Percentiles rank a stretch among this genome's conserved stretches.
These are phyloP conservation scores for Starmerella powellii DNA, from an alignment of 805 yeast species.

Conservation along the genomic window DNA sequence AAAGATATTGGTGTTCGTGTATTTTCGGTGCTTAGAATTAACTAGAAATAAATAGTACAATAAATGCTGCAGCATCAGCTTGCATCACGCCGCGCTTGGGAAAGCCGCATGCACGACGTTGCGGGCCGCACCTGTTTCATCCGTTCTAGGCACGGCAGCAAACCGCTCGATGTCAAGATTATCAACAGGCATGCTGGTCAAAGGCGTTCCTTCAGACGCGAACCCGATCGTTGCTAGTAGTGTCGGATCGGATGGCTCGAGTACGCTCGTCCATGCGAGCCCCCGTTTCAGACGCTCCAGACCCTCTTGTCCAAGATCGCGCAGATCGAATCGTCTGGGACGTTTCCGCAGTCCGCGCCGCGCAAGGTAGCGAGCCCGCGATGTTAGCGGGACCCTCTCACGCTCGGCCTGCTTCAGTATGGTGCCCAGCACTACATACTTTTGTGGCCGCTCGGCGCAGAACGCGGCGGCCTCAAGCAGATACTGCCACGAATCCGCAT, in stretches of 20 bases:
- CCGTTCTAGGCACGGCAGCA: conserved; percentile 12
- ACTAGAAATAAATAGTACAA: not conserved
- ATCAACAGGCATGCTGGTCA: not conserved
- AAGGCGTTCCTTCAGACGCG: not conserved
- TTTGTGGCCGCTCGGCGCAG: not conserved
- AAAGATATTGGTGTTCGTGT: no score
- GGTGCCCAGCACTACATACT: conserved; percentile 14
- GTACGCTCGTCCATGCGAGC: conserved; percentile 4
- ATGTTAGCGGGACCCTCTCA: conserved; percentile 9
- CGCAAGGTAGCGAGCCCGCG: conserved; percentile 14
- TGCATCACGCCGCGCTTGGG: no score
- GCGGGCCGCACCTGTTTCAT: no score
- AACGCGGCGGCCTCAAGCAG: conserved; percentile 12
- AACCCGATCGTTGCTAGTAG: conserved; percentile 11
- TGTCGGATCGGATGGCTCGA: conserved; percentile 1
- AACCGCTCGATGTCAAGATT: conserved; percentile 3
- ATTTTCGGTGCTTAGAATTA: no score
- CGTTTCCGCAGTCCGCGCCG: conserved; percentile 3
- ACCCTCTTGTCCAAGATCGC: conserved; percentile 9
- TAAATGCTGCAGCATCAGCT: no score
- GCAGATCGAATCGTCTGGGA: not conserved
- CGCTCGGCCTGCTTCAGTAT: conserved; percentile 14
- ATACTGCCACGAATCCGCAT: conserved; percentile 11
- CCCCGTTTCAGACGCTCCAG: conserved; percentile 2
- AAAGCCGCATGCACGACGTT: no score